A percentile compares a stretch with the other conserved stretches of the same genome.
Evolutionary conservation across 108 stramenopile species (phyloP).

Genomic region (Pseudonitzschia multiseries): DNA sequence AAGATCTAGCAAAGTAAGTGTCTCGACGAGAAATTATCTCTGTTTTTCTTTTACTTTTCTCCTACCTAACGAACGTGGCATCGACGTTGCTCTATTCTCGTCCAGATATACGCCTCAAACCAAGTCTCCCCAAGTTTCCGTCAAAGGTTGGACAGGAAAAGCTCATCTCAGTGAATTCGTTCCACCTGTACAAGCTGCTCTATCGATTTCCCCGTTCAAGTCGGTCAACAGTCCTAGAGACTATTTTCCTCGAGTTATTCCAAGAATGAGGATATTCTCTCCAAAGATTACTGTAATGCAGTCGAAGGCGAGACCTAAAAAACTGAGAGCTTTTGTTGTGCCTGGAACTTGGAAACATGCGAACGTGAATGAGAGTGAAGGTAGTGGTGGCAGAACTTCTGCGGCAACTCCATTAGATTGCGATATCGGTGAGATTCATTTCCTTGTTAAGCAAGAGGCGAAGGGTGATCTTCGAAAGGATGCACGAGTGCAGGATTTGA

Average conservation of each 20-base stretch:
- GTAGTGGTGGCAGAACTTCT: background rate
- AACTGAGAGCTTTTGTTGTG: conserved; percentile 62
- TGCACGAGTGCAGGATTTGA: conserved; percentile 97
- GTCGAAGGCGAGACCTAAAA: conserved; percentile 98
- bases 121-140: background rate
- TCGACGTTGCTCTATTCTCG: background rate
- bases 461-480: conserved; percentile 99
- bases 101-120: background rate
- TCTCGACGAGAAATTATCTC: background rate
- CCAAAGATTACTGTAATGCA: conserved; percentile 68
- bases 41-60: background rate
- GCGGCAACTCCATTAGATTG: conserved; percentile 6
- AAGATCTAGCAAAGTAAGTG: conserved; percentile 63
- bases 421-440: conserved; percentile 85
- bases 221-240: conserved; percentile 38
- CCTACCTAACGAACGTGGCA: background rate
- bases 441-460: conserved; percentile 97
- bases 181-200: conserved; percentile 87
- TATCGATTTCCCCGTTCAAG: conserved; percentile 61
- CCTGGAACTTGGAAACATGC: conserved; percentile 29
- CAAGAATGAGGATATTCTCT: conserved; percentile 77
- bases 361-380: conserved; percentile 3
- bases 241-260: conserved; percentile 69
- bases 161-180: conserved; percentile 72
- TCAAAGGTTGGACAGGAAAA: conserved; percentile 49